Evolutionary conservation across 192 early-diverging fungal species (phyloP).

Genomic region (Lobosporangium transversale): DNA sequence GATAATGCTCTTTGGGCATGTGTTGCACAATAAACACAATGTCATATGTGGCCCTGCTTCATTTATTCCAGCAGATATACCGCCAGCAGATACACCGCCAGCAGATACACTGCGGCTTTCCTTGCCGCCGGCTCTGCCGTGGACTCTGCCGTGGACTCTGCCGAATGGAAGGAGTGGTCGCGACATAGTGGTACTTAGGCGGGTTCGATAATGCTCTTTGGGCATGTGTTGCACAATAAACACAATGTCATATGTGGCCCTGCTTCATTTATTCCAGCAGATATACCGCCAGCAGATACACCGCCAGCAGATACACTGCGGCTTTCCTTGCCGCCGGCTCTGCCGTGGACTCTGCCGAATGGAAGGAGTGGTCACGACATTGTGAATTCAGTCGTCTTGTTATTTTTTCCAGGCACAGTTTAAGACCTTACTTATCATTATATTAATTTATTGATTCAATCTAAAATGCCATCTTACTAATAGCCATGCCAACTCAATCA

Average conservation of each 20-base stretch:
- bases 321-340: neutral
- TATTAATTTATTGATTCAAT: neutral
- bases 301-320: no score
- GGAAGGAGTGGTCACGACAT: neutral
- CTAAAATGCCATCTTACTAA: neutral
- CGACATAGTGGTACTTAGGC: neutral
- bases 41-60: neutral
- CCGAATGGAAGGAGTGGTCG: neutral
- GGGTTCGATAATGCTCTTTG: neutral
- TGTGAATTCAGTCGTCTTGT: neutral
- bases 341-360: neutral
- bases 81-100: neutral
- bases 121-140: neutral
- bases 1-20: neutral
- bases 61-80: neutral
- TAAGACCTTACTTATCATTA: neutral
- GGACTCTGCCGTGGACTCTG: neutral
- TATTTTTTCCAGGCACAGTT: neutral
- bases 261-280: neutral
- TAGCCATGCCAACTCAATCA: conserved; percentile 4
- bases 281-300: conserved; percentile 1
- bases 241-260: neutral
- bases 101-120: no score
- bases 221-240: neutral
- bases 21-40: neutral